Evolutionary conservation across 495 filamentous ascomycete species (phyloP), one percentile per base, ranked within the genome.

Genomic region (Echria macrotheca): DNA sequence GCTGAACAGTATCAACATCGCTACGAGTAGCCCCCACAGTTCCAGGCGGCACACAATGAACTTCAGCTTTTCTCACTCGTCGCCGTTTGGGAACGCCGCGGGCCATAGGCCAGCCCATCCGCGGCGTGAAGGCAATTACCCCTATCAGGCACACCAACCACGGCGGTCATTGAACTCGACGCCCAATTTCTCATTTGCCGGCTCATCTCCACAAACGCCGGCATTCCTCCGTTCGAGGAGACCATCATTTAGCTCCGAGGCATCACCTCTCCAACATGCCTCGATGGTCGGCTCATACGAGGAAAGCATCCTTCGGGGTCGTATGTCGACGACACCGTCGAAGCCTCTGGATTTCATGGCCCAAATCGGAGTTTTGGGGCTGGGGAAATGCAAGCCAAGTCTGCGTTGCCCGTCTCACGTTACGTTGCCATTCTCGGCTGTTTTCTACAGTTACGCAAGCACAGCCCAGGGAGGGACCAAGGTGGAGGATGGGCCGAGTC

Each of bases 241-340:
- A 29, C 84, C 84, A 1, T 95, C 90, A 1, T 74, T 85, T 47
- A 75, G 80, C 29, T 84, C 86, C 2, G 91, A 96, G 15, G 66
- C 72, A 12, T 87, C 89, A 11, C 78, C 87, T 2, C 73, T 91
- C 17, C 84, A 89, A 23, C 87, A 91, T 69, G 91, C 91, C 19
- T 87, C 91, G 3, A 90, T 98, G 84, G 93, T 98, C 14, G 93
- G 93, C 0, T 96, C 93, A 3, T 98, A 96, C 57, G 93, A 98
- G 64, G 93, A 98, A 66, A 96, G 89, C 3, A 96, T 98, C 42
- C 71, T 98, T 3, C 81, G 88, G 18, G 93, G 93, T 22, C 80
- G 94, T 45, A 98, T 98, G 93, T 97, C 94, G 33, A 97, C 90
- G 10, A 93, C 83, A 7, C 94, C 93, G 2, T 97, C 93, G 7